Base-by-base conservation (phyloP, 805 yeast species). In the Tetrapisispora fleetii region DNA sequence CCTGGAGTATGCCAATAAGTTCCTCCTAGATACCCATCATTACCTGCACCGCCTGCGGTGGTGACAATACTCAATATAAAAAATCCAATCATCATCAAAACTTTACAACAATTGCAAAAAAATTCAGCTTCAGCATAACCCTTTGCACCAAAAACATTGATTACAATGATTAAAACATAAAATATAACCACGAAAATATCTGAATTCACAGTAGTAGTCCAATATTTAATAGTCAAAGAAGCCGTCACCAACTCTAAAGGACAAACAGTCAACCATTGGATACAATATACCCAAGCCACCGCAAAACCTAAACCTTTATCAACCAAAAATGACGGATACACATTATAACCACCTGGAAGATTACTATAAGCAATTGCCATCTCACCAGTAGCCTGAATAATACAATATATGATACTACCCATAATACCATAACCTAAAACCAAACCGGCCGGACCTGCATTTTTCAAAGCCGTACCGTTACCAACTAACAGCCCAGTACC, bases 401-500 rank as follows among this genome's bases (percentile, higher is more conserved):
- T 79, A 52, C 76, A 71, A 62, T 75, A 78, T 19, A 82, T 73
- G 73, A 79, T 75, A 11, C 73, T 59, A 24, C 83, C 83, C 51
- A 80, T 76, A 48, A 81, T 58, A 2, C 73, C 68, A 64, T 78
- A 80, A 9, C 82, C 84, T 37, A 81, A 71, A 11, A 80, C 68
- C 36, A 75, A 57, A 41, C 70, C 74, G 33, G 67, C 75, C 17
- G 79, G 78, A 45, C 79, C 79, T 51, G 74, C 76, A 27, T 61
- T 53, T 24, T 61, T 58, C 38, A 76, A 55, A 4, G 77, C 72
- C 52, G 72, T 63, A 54, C 80, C 84, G 45, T 75, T 68, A 56
- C 83, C 83, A 45, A 79, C 79, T 53, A 76, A 67, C 46, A 81
- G 68, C 57, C 86, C 87, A 6, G 93, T 82, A 59, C 95, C 96